A percentile compares a stretch with the other conserved stretches of the same genome.
These are phyloP conservation scores for Rhodotorula sp. DNA, from an alignment of 1,284 basidiomycete genomes.

Conservation along the genomic window DNA sequence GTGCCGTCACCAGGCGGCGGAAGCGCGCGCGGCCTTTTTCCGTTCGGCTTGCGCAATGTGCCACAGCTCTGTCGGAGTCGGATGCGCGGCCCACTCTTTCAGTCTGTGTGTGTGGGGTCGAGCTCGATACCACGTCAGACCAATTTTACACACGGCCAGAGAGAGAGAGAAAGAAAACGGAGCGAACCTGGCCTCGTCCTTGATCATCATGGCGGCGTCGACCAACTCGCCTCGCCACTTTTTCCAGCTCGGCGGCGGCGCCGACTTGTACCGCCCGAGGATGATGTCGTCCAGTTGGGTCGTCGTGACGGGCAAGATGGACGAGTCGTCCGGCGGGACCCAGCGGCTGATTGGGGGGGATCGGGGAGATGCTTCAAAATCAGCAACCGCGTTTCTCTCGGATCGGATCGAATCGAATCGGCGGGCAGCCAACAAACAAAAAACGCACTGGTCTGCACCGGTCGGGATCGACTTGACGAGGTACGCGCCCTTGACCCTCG, in stretches of 20 bases:
- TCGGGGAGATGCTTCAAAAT: no score
- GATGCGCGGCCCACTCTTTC: conserved; percentile 3
- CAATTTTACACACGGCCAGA: background rate
- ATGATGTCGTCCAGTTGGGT: conserved; percentile 16
- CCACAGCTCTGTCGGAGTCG: conserved; percentile 6
- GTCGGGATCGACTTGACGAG: conserved; percentile 19
- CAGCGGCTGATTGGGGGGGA: conserved; percentile 7
- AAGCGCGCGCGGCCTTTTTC: conserved; percentile 4
- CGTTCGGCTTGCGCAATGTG: conserved; percentile 3
- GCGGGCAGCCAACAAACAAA: background rate
- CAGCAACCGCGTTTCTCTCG: no score
- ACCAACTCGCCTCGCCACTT: conserved; percentile 13
- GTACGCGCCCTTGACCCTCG: conserved; percentile 5
- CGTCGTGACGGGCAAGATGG: conserved; percentile 2
- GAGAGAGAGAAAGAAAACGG: background rate
- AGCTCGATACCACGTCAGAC: no score
- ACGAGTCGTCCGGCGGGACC: conserved; percentile 5
- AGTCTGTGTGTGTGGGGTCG: background rate
- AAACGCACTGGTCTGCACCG: conserved; percentile 15
- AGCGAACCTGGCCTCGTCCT: conserved; percentile 3
- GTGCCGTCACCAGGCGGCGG: background rate
- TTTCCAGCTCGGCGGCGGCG: conserved; percentile 15
- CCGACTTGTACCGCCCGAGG: conserved; percentile 5
- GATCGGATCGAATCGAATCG: no score
- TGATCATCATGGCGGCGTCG: conserved; percentile 11